Conservation (phyloP, 108 stramenopile genomes). For the Skeletonema costatum region DNA sequence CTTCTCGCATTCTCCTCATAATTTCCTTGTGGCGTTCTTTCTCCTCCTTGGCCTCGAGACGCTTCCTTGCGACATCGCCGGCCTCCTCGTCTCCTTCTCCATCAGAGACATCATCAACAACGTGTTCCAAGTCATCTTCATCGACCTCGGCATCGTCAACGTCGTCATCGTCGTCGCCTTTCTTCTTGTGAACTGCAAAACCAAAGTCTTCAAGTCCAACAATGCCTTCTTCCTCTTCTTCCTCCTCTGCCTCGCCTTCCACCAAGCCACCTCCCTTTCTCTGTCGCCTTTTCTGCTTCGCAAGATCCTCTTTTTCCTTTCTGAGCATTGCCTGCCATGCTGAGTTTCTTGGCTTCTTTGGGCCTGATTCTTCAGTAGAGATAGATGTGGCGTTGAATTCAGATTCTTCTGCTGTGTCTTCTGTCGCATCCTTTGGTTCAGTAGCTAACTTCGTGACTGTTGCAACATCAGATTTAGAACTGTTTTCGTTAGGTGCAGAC, state of each 20-base stretch:
- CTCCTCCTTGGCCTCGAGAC: conserved; percentile 67
- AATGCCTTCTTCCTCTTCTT: conserved; percentile 91
- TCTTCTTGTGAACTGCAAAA: conserved; percentile 71
- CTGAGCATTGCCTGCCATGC: conserved; percentile 81
- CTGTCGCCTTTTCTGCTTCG: conserved; percentile 67
- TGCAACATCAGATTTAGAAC: neutral
- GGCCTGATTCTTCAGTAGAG: conserved; percentile 11
- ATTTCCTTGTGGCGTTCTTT: conserved; percentile 90
- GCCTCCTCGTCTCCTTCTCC: conserved; percentile 90
- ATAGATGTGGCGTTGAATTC: conserved; percentile 2
- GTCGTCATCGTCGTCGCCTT: conserved; percentile 80
- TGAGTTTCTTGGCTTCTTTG: conserved; percentile 63
- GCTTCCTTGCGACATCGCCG: conserved; percentile 65
- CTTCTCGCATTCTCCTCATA: conserved; percentile 85
- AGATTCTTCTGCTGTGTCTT: conserved; percentile 6
- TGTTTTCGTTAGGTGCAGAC: neutral
- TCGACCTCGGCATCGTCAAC: conserved; percentile 51
- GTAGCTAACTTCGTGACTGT: neutral
- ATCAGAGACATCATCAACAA: conserved; percentile 90
- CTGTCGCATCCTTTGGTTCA: neutral
- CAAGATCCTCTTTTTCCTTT: conserved; percentile 63
- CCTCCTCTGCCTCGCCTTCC: conserved; percentile 88
- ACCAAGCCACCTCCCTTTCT: conserved; percentile 58
- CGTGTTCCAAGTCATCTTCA: conserved; percentile 83
- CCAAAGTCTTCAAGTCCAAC: conserved; percentile 91